Evolutionary conservation across 1,284 basidiomycete species (phyloP), one percentile per base, ranked within the genome.

Genomic region (Sanghuangporus sanghuang): DNA sequence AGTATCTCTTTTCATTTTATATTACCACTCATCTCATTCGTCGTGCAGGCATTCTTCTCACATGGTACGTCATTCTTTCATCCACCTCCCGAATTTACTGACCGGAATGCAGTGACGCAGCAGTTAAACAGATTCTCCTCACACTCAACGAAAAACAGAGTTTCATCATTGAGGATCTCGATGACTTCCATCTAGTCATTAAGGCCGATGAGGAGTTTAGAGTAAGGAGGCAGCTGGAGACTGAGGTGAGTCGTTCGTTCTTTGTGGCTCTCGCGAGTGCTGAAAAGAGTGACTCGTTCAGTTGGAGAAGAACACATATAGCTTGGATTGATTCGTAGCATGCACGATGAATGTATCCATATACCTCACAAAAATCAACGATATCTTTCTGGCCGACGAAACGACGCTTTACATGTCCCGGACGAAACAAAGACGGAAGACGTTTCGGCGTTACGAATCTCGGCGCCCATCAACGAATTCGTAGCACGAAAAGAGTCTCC

Each of bases 61-160:
- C 86, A 68, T 92, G 90, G 90, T 90, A 67, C 69, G 83, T 70
- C 54, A n/a, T 21, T 52, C 23, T 39, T 44, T 36, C 18, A 21
- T 39, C 50, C 57, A 49, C 32, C 14, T 38, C 50, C 27, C 5
- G 32, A 42, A 23, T 39, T 46, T 35, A n/a, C 11, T 36, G n/a
- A 18, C 35, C 32, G 18, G 21, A 36, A 55, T n/a, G 44, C 70
- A 94, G 93, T 71, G 93, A 95, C 73, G 85, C 92, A 5, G 93
- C 93, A 3, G 93, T 95, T 60, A 95, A 95, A 75, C 93, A 95
- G 73, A 94, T 95, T 62, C 80, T 95, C 35, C 79, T 95, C 44
- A 79, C 85, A 14, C 85, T 95, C 81, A 92, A 96, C 73, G 90
- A 93, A 74, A 85, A 82, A 69, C 76, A 82, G 14, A 82, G 79